A percentile compares a stretch with the other conserved stretches of the same genome.
Conservation (phyloP, 2,329 filamentous ascomycete genomes). For the Ceratocystis papillata region DNA sequence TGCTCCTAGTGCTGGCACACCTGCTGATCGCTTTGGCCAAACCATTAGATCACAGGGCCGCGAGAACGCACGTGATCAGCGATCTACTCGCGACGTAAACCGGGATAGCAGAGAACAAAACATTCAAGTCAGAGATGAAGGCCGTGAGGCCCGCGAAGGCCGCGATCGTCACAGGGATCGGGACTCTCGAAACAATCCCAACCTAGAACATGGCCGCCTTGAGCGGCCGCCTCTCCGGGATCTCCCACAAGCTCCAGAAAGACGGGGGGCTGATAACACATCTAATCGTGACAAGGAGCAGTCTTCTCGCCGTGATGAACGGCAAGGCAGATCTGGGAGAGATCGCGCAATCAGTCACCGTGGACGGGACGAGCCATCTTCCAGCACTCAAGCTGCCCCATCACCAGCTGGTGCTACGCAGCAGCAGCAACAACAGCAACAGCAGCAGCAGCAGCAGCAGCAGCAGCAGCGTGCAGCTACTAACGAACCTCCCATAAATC, state of each 20-base stretch:
- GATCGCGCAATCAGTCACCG: conserved; percentile 26
- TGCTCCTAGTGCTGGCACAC: conserved; percentile 26
- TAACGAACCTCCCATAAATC: conserved; percentile 43
- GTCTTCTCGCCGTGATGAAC: conserved; percentile 18
- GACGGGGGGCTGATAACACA: conserved; percentile 30
- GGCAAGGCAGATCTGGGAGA: conserved; percentile 27
- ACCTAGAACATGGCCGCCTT: conserved; percentile 19
- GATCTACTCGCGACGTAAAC: conserved; percentile 10
- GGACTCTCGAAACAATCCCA: conserved; percentile 17
- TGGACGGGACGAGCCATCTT: conserved; percentile 26
- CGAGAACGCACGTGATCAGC: conserved; percentile 16
- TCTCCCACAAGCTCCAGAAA: conserved; percentile 40
- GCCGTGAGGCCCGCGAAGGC: conserved; percentile 3
- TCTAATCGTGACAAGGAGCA: conserved; percentile 20
- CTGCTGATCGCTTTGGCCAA: conserved; percentile 14
- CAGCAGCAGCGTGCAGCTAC: conserved; percentile 23
- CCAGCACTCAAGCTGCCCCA: conserved; percentile 21
- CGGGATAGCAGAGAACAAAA: conserved; percentile 16
- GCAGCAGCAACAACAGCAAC: conserved; percentile 27
- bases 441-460: conserved; percentile 23
- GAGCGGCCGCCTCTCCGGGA: conserved; percentile 29
- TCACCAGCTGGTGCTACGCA: conserved; percentile 28
- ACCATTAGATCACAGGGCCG: conserved; percentile 8
- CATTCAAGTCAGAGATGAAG: background rate
- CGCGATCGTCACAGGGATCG: conserved; percentile 20